Conservation (phyloP, 345 rosid species). For the Camelina sativa region DNA sequence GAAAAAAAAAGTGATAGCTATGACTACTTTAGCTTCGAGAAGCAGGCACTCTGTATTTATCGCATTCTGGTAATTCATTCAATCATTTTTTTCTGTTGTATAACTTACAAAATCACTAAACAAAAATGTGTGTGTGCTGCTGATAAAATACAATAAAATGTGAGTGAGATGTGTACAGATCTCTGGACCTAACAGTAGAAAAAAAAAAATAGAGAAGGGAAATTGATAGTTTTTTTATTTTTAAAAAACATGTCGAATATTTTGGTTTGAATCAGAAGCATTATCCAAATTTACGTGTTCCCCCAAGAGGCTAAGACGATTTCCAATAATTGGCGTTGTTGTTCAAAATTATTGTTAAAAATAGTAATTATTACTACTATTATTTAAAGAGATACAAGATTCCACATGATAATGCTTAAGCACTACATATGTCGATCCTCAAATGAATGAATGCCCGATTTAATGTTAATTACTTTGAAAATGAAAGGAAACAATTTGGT, state of each 20-base stretch:
- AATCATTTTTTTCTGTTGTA: not conserved
- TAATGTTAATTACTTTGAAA: not conserved
- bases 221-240: no score
- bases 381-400: conserved; percentile 29
- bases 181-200: not conserved
- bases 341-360: conserved; percentile 17
- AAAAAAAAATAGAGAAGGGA: no score
- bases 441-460: not conserved
- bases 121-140: not conserved
- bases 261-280: not conserved
- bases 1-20: conserved; percentile 11
- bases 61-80: not conserved
- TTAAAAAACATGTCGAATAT: not conserved
- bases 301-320: conserved; percentile 10
- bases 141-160: no score
- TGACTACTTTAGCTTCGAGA: conserved; percentile 41
- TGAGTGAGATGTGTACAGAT: not conserved
- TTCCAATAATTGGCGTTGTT: conserved; percentile 23
- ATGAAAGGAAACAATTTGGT: not conserved
- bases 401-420: conserved; percentile 34
- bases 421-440: conserved; percentile 37
- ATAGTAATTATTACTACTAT: not conserved
- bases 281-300: conserved; percentile 30
- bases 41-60: conserved; percentile 33
- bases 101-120: not conserved